A percentile compares a stretch with the other conserved stretches of the same genome.
These are phyloP conservation scores for Macrolepiota fuliginosa DNA, from an alignment of 768 basidiomycete genomes.

Conservation along the genomic window DNA sequence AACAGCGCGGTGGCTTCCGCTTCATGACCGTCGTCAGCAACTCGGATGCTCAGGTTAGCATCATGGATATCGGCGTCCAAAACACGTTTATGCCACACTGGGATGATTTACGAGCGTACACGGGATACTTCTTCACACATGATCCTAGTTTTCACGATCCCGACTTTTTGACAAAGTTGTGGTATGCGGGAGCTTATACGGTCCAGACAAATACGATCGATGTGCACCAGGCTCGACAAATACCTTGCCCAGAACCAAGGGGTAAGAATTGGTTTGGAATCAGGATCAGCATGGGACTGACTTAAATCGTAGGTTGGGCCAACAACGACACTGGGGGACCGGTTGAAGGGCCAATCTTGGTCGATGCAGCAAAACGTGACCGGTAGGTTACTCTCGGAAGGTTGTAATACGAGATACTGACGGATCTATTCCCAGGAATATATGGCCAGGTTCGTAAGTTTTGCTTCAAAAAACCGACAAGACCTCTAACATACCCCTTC, in stretches of 20 bases:
- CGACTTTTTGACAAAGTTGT: conserved; percentile 46
- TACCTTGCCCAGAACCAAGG: conserved; percentile 24
- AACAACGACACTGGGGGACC: conserved; percentile 48
- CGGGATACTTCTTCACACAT: conserved; percentile 44
- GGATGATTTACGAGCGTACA: conserved; percentile 42
- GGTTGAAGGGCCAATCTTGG: conserved; percentile 47
- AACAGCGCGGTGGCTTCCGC: conserved; percentile 46
- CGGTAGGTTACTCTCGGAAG: conserved; percentile 25
- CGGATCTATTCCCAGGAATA: background rate
- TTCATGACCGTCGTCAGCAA: conserved; percentile 44
- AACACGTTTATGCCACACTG: conserved; percentile 50
- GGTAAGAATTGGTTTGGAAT: conserved; percentile 14
- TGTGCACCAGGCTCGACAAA: conserved; percentile 30
- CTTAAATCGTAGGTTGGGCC: conserved; percentile 34
- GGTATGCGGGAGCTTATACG: conserved; percentile 57
- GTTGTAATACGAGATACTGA: background rate
- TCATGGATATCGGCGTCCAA: conserved; percentile 40
- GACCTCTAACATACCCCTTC: conserved; percentile 6
- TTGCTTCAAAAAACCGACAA: background rate
- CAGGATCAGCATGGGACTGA: background rate
- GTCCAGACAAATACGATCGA: conserved; percentile 49
- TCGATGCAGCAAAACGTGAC: conserved; percentile 53
- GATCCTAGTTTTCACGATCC: conserved; percentile 41
- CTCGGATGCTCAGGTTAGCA: conserved; percentile 30
- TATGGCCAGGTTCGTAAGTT: conserved; percentile 7